Conservation (phyloP, 2,329 filamentous ascomycete species). For the Catunica adiposa region DNA sequence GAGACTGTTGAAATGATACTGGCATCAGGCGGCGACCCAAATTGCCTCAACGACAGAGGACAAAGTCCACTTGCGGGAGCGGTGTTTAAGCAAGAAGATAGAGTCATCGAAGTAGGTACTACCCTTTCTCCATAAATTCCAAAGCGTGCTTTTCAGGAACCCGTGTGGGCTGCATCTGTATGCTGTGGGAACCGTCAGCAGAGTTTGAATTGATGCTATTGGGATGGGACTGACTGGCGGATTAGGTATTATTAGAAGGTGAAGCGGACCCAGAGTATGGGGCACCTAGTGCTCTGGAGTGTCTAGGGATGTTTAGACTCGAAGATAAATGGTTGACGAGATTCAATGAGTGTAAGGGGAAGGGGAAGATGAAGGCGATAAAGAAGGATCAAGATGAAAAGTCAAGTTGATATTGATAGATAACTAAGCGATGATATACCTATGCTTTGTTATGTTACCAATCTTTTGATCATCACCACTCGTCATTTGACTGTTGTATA, state of each 20-base stretch:
- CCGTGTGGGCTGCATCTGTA: neutral
- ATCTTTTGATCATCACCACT: no score
- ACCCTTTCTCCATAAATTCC: neutral
- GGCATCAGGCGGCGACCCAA: constrained; percentile 46
- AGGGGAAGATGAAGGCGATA: constrained; percentile 25
- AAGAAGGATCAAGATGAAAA: neutral
- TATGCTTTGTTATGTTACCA: no score
- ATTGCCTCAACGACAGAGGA: constrained; percentile 48
- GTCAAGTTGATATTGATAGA: neutral
- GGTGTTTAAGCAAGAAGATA: constrained; percentile 54
- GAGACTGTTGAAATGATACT: constrained; percentile 44
- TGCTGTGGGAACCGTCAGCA: neutral
- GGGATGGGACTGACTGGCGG: neutral
- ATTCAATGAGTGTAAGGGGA: constrained; percentile 32
- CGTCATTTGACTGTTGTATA: no score
- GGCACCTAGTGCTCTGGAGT: constrained; percentile 31
- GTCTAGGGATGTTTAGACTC: constrained; percentile 35
- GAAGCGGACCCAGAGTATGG: constrained; percentile 39
- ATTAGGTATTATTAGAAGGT: constrained; percentile 31
- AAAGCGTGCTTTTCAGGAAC: neutral
- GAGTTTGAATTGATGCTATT: neutral
- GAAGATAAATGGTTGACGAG: constrained; percentile 32
- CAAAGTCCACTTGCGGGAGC: constrained; percentile 56
- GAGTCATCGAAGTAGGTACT: constrained; percentile 38
- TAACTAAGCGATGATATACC: no score